phyloP scores from a whole-genome alignment of 192 early-diverging fungal genomes.

The Linnemannia zychae region DNA sequence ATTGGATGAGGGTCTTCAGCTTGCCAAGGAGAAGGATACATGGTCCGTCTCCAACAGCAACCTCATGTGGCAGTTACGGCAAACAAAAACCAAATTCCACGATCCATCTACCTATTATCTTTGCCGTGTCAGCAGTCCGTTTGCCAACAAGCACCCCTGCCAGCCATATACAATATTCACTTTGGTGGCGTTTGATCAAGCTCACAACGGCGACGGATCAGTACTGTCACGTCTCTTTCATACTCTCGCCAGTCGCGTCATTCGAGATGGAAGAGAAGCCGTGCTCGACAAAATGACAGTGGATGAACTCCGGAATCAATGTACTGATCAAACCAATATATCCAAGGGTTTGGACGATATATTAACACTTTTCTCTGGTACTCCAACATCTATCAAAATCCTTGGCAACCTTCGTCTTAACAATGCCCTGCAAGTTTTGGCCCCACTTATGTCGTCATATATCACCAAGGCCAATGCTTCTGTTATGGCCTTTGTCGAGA shows the following conservation, averaged over 20 bases:
- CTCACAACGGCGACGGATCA: constrained; percentile 23
- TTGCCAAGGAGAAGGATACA: constrained; percentile 27
- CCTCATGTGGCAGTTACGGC: constrained; percentile 35
- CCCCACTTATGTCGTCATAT: constrained; percentile 27
- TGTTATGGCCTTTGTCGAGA: constrained; percentile 25
- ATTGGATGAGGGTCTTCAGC: constrained; percentile 35
- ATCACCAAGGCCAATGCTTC: constrained; percentile 31
- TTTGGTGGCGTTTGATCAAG: constrained; percentile 30
- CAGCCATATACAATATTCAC: constrained; percentile 46
- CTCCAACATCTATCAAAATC: constrained; percentile 17
- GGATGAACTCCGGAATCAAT: constrained; percentile 15
- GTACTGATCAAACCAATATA: constrained; percentile 17
- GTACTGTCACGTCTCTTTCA: constrained; percentile 30
- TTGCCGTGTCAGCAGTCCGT: constrained; percentile 38
- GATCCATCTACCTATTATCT: constrained; percentile 42
- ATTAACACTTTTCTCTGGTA: constrained; percentile 15
- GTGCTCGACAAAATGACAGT: constrained; percentile 20
- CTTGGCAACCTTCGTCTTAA: constrained; percentile 25
- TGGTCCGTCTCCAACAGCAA: constrained; percentile 27
- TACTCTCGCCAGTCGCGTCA: constrained; percentile 20
- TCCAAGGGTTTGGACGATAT: constrained; percentile 17
- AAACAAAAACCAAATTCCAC: constrained; percentile 40
- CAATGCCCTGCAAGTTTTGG: constrained; percentile 21
- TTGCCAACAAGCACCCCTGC: constrained; percentile 29
- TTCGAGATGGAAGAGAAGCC: constrained; percentile 31